Evolutionary conservation across 202 grass and related monocot genomes (phyloP).

Genomic region (Setaria viridis): DNA sequence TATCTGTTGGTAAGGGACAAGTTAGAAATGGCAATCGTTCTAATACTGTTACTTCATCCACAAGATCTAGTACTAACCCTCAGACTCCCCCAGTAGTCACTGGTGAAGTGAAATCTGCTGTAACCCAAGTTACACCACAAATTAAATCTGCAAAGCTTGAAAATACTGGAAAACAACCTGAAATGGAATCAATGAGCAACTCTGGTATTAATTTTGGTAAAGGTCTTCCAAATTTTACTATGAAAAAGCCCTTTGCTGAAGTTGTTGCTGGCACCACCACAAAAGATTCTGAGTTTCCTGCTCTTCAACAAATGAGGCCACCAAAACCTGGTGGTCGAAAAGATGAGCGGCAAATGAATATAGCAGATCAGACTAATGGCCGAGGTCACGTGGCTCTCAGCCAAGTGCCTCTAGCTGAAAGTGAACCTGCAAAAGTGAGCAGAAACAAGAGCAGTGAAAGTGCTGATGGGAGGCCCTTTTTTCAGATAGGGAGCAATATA

Average conservation of each 20-base stretch:
- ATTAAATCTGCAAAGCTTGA: conserved; percentile 49
- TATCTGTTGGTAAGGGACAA: conserved; percentile 58
- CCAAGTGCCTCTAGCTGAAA: conserved; percentile 61
- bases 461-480: conserved; percentile 59
- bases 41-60: conserved; percentile 41
- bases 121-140: conserved; percentile 46
- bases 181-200: conserved; percentile 48
- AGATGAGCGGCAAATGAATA: conserved; percentile 45
- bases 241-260: conserved; percentile 96
- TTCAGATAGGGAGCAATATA: conserved; percentile 89
- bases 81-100: conserved; percentile 34
- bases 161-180: conserved; percentile 61
- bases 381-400: conserved; percentile 44
- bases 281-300: conserved; percentile 79
- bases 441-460: conserved; percentile 40
- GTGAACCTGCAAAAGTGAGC: conserved; percentile 51
- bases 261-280: conserved; percentile 79
- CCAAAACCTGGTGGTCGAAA: conserved; percentile 61
- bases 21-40: conserved; percentile 33
- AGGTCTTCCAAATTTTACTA: conserved; percentile 87
- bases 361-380: conserved; percentile 57
- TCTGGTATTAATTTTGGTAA: conserved; percentile 72
- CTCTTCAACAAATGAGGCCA: conserved; percentile 72
- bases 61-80: conserved; percentile 46
- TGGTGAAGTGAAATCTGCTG: conserved; percentile 55